Base-by-base conservation (phyloP, 2,329 filamentous ascomycete species). In the Fusarium tricinctum region DNA sequence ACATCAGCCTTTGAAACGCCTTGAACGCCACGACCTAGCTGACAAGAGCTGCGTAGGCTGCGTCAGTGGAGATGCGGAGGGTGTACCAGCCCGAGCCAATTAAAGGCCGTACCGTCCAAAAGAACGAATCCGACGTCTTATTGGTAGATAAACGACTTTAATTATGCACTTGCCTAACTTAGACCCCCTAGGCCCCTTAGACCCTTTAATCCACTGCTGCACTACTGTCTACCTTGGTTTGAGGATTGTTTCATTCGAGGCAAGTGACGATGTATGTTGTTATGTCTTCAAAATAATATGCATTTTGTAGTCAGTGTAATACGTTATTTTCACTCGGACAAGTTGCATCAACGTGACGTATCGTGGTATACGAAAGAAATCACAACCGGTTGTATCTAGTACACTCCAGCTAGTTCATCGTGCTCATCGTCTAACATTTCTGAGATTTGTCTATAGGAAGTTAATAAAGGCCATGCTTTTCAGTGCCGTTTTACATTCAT, bases 1-100 rank as follows among this genome's bases (percentile, higher is more conserved):
- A 71, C 69, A 53, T 72, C 64, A 72, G 67, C 58, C 64, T 26
- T 52, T 61, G 55, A 58, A 58, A 48, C 50, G 55, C 43, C 57
- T 22, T 14, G 22, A 47, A 32, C 51, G 51, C 43, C 43, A 55
- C 51, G 43, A 54, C 32, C n/a, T 23, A n/a, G 35, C 35, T 38
- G 19, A 38, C 35, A n/a, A n/a, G 35, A 38, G 17, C 35, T 38
- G 9, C 35, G 35, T 38, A 14, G 17, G 17, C 35, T 38, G 9
- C 35, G 35, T 38, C n/a, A 38, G 17, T 38, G 35, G 35, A 10
- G 35, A 38, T 17, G 42, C 22, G 51, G 32, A 38, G 10, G n/a
- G 14, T 5, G 2, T 26, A 9, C 43, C 47, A 55, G 23, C 32
- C 26, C 3, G 8, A 35, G 22, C 10, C 19, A 48, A 32, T 48